Evolutionary conservation across 108 stramenopile species (phyloP).

Genomic region (Cyclotella cryptica): DNA sequence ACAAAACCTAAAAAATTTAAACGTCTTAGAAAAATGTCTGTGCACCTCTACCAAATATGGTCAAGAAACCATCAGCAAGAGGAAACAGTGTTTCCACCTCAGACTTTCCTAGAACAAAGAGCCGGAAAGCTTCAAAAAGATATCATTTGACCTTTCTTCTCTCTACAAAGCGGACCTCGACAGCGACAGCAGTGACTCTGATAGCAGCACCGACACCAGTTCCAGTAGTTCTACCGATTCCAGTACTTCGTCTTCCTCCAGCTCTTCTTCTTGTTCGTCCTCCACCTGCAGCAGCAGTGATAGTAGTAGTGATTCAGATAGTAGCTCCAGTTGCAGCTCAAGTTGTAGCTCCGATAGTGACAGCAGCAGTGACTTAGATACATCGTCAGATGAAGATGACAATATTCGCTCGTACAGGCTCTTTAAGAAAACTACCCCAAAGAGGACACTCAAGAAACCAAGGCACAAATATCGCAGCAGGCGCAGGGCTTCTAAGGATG

Average conservation of each 20-base stretch:
- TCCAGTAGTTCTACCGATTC: slow-evolving; percentile 23
- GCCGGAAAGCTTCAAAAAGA: slow-evolving; percentile 7
- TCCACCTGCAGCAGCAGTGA: slow-evolving; percentile 4
- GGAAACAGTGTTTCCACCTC: neutral
- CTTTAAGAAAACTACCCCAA: slow-evolving; percentile 17
- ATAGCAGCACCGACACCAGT: slow-evolving; percentile 25
- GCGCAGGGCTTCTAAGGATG: slow-evolving; percentile 39
- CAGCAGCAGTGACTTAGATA: slow-evolving; percentile 39
- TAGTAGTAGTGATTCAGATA: slow-evolving; percentile 17
- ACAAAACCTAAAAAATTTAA: slow-evolving; percentile 10
- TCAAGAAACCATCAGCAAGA: neutral
- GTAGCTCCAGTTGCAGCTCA: slow-evolving; percentile 2
- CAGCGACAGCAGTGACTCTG: slow-evolving; percentile 24
- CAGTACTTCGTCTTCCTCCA: slow-evolving; percentile 21
- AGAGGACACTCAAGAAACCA: slow-evolving; percentile 25
- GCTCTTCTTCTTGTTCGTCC: slow-evolving; percentile 7
- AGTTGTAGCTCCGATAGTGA: neutral
- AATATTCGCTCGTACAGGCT: neutral
- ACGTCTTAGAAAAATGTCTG: slow-evolving; percentile 10
- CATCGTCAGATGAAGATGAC: slow-evolving; percentile 37
- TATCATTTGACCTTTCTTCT: slow-evolving; percentile 17
- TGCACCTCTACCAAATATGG: neutral
- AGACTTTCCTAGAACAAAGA: slow-evolving; percentile 3
- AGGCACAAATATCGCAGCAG: slow-evolving; percentile 24
- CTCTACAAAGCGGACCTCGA: slow-evolving; percentile 10